These are phyloP conservation scores for Henckelia pumila DNA, from an alignment of 257 asterid species.

Conservation along the genomic window DNA sequence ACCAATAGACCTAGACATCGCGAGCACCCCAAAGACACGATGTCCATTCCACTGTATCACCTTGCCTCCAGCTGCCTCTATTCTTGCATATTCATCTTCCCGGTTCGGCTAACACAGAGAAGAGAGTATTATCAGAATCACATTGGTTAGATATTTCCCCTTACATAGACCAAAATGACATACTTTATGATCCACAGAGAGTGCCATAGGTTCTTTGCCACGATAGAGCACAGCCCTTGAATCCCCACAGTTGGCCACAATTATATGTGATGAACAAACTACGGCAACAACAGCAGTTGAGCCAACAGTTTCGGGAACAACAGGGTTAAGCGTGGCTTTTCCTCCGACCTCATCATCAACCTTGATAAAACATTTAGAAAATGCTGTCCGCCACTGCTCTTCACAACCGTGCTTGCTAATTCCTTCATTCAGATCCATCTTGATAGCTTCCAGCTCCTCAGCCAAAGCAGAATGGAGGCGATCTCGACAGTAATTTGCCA, in stretches of 20 bases:
- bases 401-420: conserved; percentile 36
- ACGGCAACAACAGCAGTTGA: conserved; percentile 87
- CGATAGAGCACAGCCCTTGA: conserved; percentile 96
- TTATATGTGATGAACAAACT: conserved; percentile 91
- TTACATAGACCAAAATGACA: background rate
- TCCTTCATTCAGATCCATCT: conserved; percentile 31
- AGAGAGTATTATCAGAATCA: conserved; percentile 6
- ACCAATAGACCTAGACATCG: conserved; percentile 98
- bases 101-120: conserved; percentile 62
- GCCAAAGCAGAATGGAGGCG: conserved; percentile 64
- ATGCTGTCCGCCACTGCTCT: conserved; percentile 70
- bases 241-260: conserved; percentile 92
- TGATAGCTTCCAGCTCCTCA: conserved; percentile 58
- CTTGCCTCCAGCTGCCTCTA: conserved; percentile 94
- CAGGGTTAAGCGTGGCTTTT: conserved; percentile 46
- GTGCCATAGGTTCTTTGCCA: conserved; percentile 74
- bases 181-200: conserved; percentile 77
- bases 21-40: conserved; percentile 96
- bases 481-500: conserved; percentile 83
- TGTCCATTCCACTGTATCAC: conserved; percentile 99
- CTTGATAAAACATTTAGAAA: conserved; percentile 63
- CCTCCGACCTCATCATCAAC: conserved; percentile 86
- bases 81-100: conserved; percentile 90
- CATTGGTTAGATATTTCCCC: background rate
- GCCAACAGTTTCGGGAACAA: conserved; percentile 91